These are phyloP conservation scores for Aethionema arabicum DNA, from an alignment of 345 rosid species.

Conservation along the genomic window DNA sequence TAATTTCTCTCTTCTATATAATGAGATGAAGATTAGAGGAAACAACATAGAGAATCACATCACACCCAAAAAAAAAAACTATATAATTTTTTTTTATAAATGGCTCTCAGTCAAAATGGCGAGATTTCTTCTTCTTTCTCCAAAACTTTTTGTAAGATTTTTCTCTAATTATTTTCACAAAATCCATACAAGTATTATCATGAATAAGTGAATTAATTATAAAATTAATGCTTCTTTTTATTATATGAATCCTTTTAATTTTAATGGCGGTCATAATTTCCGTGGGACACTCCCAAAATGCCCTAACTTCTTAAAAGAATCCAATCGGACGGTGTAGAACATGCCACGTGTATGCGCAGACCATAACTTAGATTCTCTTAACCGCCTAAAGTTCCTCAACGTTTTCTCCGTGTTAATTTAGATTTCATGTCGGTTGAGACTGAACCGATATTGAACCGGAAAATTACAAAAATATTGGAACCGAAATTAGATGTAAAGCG, in stretches of 20 bases:
- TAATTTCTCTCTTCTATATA: conserved; percentile 27
- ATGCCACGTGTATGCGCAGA: conserved; percentile 16
- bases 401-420: too few species aligned
- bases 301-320: neutral
- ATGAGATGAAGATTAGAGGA: conserved; percentile 25
- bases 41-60: conserved; percentile 25
- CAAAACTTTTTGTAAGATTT: conserved; percentile 27
- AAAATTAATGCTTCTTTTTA: too few species aligned
- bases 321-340: conserved; percentile 24
- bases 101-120: conserved; percentile 37
- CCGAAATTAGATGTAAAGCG: conserved; percentile 15
- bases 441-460: conserved; percentile 20
- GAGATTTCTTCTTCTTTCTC: conserved; percentile 29
- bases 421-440: neutral
- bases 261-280: neutral
- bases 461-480: neutral
- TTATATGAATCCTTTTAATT: too few species aligned
- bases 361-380: conserved; percentile 29
- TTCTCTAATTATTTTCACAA: neutral
- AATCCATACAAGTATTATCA: neutral
- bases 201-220: too few species aligned
- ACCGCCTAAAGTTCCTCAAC: conserved; percentile 5
- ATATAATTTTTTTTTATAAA: conserved; percentile 1
- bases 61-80: neutral
- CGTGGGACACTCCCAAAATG: conserved; percentile 30